A percentile compares a stretch with the other conserved stretches of the same genome.
These are phyloP conservation scores for Spizellomyces punctatus DNA, from an alignment of 192 early-diverging fungal genomes.

Conservation along the genomic window DNA sequence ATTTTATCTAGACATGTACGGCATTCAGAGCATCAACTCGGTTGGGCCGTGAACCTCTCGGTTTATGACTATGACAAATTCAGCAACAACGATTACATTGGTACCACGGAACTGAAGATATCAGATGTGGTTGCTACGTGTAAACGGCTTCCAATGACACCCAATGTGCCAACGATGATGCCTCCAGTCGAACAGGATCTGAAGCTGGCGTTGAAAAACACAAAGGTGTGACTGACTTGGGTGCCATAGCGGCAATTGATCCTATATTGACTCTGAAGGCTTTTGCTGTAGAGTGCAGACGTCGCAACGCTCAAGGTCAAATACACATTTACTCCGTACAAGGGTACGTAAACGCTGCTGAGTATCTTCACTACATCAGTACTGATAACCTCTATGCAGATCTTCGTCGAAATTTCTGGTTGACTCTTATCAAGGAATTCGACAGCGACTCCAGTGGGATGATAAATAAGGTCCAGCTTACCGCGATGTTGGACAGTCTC, in stretches of 20 bases:
- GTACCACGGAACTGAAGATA: slow-evolving; percentile 47
- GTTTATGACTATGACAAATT: slow-evolving; percentile 79
- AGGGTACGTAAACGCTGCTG: slow-evolving; percentile 7
- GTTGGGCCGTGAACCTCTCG: slow-evolving; percentile 43
- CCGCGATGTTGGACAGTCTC: slow-evolving; percentile 71
- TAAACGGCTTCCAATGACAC: slow-evolving; percentile 14
- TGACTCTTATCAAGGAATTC: slow-evolving; percentile 61
- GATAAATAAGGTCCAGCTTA: slow-evolving; percentile 64
- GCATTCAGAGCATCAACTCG: slow-evolving; percentile 37
- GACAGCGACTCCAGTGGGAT: slow-evolving; percentile 62
- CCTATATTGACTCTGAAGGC: neutral
- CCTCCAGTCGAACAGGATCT: slow-evolving; percentile 23
- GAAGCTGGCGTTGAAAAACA: slow-evolving; percentile 15
- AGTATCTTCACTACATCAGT: neutral
- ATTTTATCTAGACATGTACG: slow-evolving; percentile 26
- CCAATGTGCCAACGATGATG: slow-evolving; percentile 22
- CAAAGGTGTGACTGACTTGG: neutral
- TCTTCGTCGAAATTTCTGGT: slow-evolving; percentile 73
- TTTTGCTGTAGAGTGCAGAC: slow-evolving; percentile 28
- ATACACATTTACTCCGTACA: slow-evolving; percentile 70
- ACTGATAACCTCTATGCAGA: slow-evolving; percentile 15
- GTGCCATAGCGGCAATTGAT: neutral
- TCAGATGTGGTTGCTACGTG: slow-evolving; percentile 53
- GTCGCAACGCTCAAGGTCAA: slow-evolving; percentile 54
- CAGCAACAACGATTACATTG: slow-evolving; percentile 68